These are phyloP conservation scores for Starmerella riodocensis DNA, from an alignment of 805 yeast species.

Conservation along the genomic window DNA sequence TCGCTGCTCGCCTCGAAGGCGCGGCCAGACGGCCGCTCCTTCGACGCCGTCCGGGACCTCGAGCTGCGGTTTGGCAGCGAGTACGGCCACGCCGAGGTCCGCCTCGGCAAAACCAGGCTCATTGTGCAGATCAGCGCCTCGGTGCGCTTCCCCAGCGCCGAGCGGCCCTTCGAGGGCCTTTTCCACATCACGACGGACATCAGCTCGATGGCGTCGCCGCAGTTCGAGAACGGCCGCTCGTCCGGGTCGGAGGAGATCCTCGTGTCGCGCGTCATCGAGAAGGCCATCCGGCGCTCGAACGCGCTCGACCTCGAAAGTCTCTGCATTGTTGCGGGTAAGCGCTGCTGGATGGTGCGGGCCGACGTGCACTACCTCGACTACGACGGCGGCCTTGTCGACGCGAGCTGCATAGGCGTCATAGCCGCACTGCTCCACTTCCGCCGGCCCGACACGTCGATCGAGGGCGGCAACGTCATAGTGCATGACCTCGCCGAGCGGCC, in stretches of 20 bases:
- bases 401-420: slow-evolving; percentile 81
- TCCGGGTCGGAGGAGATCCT: slow-evolving; percentile 71
- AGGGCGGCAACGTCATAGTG: slow-evolving; percentile 37
- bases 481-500: slow-evolving; percentile 67
- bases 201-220: slow-evolving; percentile 78
- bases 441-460: slow-evolving; percentile 69
- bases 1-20: slow-evolving; percentile 46
- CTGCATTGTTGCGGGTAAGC: slow-evolving; percentile 80
- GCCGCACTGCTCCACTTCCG: slow-evolving; percentile 70
- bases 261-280: slow-evolving; percentile 73
- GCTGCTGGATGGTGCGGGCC: slow-evolving; percentile 84
- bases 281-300: slow-evolving; percentile 78
- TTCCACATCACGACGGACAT: slow-evolving; percentile 76
- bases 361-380: slow-evolving; percentile 79
- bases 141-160: slow-evolving; percentile 69
- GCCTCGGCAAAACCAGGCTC: slow-evolving; percentile 61
- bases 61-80: slow-evolving; percentile 46
- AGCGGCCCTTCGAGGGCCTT: slow-evolving; percentile 86
- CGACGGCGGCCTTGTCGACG: slow-evolving; percentile 89
- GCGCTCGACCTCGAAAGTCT: slow-evolving; percentile 83
- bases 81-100: slow-evolving; percentile 69
- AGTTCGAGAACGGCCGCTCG: slow-evolving; percentile 60
- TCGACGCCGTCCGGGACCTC: slow-evolving; percentile 52
- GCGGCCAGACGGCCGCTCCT: slow-evolving; percentile 56
- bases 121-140: slow-evolving; percentile 63